A percentile compares a stretch with the other conserved stretches of the same genome.
These are phyloP conservation scores for Chiua sp. DNA, from an alignment of 1,284 basidiomycete genomes.

Conservation along the genomic window DNA sequence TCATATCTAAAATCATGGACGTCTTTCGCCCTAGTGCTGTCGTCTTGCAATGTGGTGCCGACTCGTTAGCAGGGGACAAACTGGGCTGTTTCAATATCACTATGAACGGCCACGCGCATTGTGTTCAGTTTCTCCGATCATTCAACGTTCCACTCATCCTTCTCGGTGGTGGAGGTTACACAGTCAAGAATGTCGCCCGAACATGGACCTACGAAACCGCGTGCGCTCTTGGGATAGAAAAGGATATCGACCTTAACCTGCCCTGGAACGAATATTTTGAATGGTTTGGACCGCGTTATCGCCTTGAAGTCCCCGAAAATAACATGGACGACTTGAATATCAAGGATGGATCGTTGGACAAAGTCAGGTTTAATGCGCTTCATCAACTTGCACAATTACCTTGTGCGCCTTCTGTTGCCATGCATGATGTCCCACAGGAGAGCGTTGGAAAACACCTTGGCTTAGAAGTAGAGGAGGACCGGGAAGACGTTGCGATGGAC, in stretches of 20 bases:
- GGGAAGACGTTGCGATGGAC: slow-evolving; percentile 53
- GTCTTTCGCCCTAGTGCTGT: slow-evolving; percentile 91
- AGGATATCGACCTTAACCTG: slow-evolving; percentile 79
- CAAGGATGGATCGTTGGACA: slow-evolving; percentile 81
- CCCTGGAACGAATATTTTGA: slow-evolving; percentile 98
- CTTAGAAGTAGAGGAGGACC: slow-evolving; percentile 42
- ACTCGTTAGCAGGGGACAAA: slow-evolving; percentile 95
- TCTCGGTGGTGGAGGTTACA: slow-evolving; percentile 97
- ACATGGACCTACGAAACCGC: slow-evolving; percentile 99
- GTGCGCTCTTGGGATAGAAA: slow-evolving; percentile 86
- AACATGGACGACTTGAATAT: slow-evolving; percentile 97
- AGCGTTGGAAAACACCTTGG: slow-evolving; percentile 68
- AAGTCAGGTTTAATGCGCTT: slow-evolving; percentile 80
- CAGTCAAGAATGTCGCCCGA: slow-evolving; percentile 93
- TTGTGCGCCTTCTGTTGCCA: slow-evolving; percentile 86
- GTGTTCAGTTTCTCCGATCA: slow-evolving; percentile 86
- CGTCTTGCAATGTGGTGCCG: slow-evolving; percentile 95
- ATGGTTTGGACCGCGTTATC: slow-evolving; percentile 97
- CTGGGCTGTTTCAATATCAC: slow-evolving; percentile 96
- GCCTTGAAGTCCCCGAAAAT: slow-evolving; percentile 89
- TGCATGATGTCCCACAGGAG: slow-evolving; percentile 84
- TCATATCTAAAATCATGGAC: slow-evolving; percentile 88
- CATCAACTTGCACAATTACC: slow-evolving; percentile 81
- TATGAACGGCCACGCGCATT: slow-evolving; percentile 94
- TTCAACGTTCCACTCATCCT: slow-evolving; percentile 91